Evolutionary conservation across 148 eudicot genomes (phyloP), one percentile per base, ranked within the genome.

Genomic region (Nepenthes gracilis): DNA sequence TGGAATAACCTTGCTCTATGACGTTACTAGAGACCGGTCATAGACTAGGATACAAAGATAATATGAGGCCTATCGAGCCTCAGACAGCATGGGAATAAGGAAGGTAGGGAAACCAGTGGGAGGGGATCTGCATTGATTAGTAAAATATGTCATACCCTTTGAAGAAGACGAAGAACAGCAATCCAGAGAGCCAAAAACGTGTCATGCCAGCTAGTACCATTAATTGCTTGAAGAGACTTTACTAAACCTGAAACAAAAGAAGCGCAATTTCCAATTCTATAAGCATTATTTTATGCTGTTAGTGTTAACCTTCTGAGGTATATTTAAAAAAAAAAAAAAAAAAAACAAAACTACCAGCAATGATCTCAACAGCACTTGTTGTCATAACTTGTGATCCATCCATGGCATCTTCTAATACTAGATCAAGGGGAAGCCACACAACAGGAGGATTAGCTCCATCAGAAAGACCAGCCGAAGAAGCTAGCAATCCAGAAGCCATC

Each of bases 351-450:
- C 60, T 84, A 93, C 98, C 95, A 34, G 89, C 81, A 64, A 93
- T 67, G 53, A 75, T 78, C 75, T 93, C 99, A 57, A 86, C 80
- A 35, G 99, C 87, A 76, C 99, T 81, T 64, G 84, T 75, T 32
- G 89, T 77, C 55, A 80, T 81, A 69, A 89, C 99, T 77, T 79
- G 88, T 64, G 83, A 81, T 66, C 83, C 83, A 75, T 88, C 91
- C 78, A 93, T 77, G 60, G 85, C 78, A 78, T 93, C 99, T 77
- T 93, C 99, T 40, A 88, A 78, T 55, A 83, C 70, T 61, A 93
- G 66, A 74, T 93, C 99, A 59, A 93, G 80, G 66, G 99, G 95
- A 74, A 89, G 88, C 99, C 99, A 93, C 73, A 86, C 67, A 62
- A 79, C 69, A 54, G 95, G 86, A 67, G 67, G 84, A 54, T 84